Evolutionary conservation across 2,329 filamentous ascomycete species (phyloP).

Genomic region (Tolypocladium endophyticum): DNA sequence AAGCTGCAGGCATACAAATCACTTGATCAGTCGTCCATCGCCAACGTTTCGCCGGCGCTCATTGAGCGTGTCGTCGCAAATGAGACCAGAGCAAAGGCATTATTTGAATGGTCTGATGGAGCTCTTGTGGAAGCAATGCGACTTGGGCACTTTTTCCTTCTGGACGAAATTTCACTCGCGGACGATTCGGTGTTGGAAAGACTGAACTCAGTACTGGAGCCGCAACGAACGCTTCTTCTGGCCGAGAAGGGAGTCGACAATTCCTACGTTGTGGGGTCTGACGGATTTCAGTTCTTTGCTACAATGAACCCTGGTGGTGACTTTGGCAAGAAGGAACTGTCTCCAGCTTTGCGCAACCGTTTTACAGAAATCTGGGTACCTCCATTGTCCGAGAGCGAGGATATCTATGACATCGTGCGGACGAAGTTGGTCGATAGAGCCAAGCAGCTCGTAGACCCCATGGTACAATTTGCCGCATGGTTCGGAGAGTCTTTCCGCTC

Average conservation of each 20-base stretch:
- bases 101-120: constrained; percentile 96
- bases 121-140: constrained; percentile 92
- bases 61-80: constrained; percentile 34
- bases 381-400: constrained; percentile 69
- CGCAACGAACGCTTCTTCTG: constrained; percentile 72
- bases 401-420: constrained; percentile 77
- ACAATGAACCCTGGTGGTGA: constrained; percentile 99
- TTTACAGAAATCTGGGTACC: constrained; percentile 99
- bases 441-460: constrained; percentile 49
- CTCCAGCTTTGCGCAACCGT: constrained; percentile 85
- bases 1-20: constrained; percentile 47
- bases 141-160: constrained; percentile 76
- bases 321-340: constrained; percentile 95
- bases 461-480: constrained; percentile 87
- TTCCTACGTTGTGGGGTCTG: constrained; percentile 62
- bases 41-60: constrained; percentile 37
- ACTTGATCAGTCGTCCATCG: constrained; percentile 33
- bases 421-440: constrained; percentile 56
- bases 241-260: constrained; percentile 88
- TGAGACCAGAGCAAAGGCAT: constrained; percentile 59
- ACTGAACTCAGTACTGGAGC: constrained; percentile 91
- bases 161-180: constrained; percentile 95
- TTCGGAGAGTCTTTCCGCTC: constrained; percentile 77
- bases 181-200: constrained; percentile 96
- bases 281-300: constrained; percentile 89